phyloP scores from a whole-genome alignment of 106 monocot genomes.

The Narthecium ossifragum region DNA sequence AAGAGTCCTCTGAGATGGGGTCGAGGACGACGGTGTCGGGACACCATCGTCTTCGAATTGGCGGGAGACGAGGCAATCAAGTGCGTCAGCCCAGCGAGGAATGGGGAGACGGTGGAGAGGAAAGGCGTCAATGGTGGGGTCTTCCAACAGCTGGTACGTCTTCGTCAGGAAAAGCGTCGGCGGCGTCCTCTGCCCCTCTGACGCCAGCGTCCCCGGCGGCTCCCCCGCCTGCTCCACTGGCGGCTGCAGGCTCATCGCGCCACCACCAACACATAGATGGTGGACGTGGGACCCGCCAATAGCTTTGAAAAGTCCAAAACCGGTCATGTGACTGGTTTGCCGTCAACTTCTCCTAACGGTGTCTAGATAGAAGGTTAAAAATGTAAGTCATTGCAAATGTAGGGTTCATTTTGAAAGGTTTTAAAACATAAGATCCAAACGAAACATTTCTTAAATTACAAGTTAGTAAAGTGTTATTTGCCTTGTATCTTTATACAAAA shows the following conservation, averaged over 20 bases:
- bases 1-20: conserved; percentile 3
- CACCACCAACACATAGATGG: no score
- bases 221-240: background rate
- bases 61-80: conserved; percentile 81
- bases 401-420: no score
- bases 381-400: no score
- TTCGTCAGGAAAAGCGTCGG: conserved; percentile 57
- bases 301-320: no score
- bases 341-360: no score
- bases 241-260: conserved; percentile 6
- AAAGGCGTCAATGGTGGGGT: conserved; percentile 69
- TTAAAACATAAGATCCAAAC: no score
- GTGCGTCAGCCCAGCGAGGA: conserved; percentile 54
- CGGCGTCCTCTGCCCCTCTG: conserved; percentile 56
- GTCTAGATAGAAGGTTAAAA: no score
- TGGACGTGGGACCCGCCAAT: no score
- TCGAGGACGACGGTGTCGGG: conserved; percentile 47
- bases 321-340: no score
- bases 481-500: no score
- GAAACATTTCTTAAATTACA: no score
- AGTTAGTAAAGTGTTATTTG: no score
- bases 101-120: conserved; percentile 53
- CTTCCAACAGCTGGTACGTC: conserved; percentile 70
- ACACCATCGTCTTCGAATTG: conserved; percentile 38
- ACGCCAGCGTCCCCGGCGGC: conserved; percentile 7